phyloP scores from a whole-genome alignment of 495 filamentous ascomycete genomes.

The Hyaloscypha hepaticicola region DNA sequence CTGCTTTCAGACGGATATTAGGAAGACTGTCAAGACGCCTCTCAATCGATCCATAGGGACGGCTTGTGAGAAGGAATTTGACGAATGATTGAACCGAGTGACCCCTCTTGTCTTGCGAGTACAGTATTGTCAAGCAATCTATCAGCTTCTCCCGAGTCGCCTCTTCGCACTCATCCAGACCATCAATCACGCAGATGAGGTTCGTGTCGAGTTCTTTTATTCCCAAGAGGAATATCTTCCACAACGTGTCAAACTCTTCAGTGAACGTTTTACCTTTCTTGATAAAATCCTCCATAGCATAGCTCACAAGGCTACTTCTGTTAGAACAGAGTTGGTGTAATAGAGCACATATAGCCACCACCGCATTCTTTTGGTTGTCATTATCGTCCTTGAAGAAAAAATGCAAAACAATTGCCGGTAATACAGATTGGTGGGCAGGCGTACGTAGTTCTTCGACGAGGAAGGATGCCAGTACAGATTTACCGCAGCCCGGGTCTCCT shows the following conservation, averaged over 20 bases:
- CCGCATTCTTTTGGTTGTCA: neutral
- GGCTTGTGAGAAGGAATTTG: neutral
- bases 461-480: slow-evolving; percentile 41
- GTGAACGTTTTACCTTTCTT: neutral
- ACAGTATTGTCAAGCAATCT: neutral
- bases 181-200: slow-evolving; percentile 46
- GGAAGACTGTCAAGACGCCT: neutral
- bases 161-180: slow-evolving; percentile 42
- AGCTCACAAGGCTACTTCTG: neutral
- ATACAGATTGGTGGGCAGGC: too few relatives aligned
- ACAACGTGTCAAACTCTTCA: neutral
- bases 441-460: slow-evolving; percentile 44
- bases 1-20: neutral
- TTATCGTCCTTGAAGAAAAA: neutral
- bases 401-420: slow-evolving; percentile 11
- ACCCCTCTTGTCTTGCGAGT: neutral
- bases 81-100: too few relatives aligned
- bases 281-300: neutral
- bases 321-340: neutral
- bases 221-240: neutral
- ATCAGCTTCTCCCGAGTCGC: neutral
- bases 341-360: neutral
- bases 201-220: slow-evolving; percentile 18
- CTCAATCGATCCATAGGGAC: neutral
- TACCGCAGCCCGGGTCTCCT: slow-evolving; percentile 46